Evolutionary conservation across 140 eudicot species (phyloP), one percentile per base, ranked within the genome.

Genomic region (Flaveria floridana): DNA sequence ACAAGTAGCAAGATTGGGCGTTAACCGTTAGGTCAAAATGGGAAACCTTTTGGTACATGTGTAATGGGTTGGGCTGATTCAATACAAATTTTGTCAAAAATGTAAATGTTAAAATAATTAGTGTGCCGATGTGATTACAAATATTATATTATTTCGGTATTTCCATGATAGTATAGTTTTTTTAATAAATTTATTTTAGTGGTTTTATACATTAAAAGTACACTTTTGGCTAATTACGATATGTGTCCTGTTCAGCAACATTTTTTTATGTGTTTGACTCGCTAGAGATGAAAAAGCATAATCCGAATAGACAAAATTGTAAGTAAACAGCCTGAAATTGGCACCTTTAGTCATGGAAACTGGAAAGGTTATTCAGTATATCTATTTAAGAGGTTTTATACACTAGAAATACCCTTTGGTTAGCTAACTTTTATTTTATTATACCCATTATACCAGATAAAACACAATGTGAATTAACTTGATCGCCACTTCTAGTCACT

Each of bases 1-100:
- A 58, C 65, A 58, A 58, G n/a, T 20, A 58, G 65, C 65, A 58
- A 14, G 65, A n/a, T 20, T 58, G 14, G 65, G 65, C 23, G 4
- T 16, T 0, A 3, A 3, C 8, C 23, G 4, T 16, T 0, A 3
- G 3, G 16, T 25, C 18, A 1, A 61, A 23, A 3, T 3, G 18
- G 42, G 16, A 20, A 12, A 61, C 0, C 19, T 57, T 57, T 57
- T 57, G 15, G 65, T 57, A 7, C 34, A 21, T 57, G 30, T 57
- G 12, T n/a, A 57, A 21, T 20, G 30, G 34, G 34, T 57, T 13
- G 15, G 15, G 65, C 15, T 57, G 34, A 57, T 57, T 34, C 15
- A 4, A 21, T 25, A 57, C 6, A 57, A 9, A 9, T 57, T 21
- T 2, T 57, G 0, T 57, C 34, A 7, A 7, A 57, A 57, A 57